Evolutionary conservation across 2,329 filamentous ascomycete species (phyloP).

Genomic region (Coleophoma cylindrospora): DNA sequence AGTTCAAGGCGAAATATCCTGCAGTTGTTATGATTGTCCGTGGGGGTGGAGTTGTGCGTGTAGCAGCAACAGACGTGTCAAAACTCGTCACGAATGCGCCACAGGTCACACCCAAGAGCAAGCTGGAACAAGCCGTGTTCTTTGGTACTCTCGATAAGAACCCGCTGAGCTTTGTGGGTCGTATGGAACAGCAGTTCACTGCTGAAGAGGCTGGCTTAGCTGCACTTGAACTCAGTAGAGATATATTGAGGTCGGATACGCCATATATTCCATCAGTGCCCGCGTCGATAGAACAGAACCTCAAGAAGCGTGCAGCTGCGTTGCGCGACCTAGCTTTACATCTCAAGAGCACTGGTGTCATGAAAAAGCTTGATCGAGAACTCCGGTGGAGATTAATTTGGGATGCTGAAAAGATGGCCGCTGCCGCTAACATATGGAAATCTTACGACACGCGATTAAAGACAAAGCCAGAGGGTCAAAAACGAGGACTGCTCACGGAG

Average conservation of each 20-base stretch:
- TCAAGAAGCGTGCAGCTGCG: conserved; percentile 67
- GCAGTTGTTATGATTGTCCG: conserved; percentile 57
- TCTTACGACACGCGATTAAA: conserved; percentile 67
- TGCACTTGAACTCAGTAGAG: conserved; percentile 71
- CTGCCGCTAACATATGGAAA: conserved; percentile 75
- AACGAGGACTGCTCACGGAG: conserved; percentile 67
- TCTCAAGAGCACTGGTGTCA: conserved; percentile 59
- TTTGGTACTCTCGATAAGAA: conserved; percentile 79
- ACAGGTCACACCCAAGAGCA: conserved; percentile 74
- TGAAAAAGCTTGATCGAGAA: conserved; percentile 52
- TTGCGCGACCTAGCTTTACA: conserved; percentile 71
- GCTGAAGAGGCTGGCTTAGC: conserved; percentile 69
- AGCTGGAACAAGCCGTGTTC: conserved; percentile 92
- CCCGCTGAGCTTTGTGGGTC: conserved; percentile 77
- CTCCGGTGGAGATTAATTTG: conserved; percentile 79
- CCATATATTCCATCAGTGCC: conserved; percentile 68
- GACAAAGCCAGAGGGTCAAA: conserved; percentile 51
- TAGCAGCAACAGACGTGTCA: conserved; percentile 53
- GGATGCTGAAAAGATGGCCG: conserved; percentile 85
- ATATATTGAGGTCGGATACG: conserved; percentile 75
- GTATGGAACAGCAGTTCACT: conserved; percentile 61
- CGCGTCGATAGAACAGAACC: conserved; percentile 75
- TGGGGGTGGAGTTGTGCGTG: conserved; percentile 55
- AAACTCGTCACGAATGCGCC: conserved; percentile 56
- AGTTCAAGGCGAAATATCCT: conserved; percentile 56